Percentiles rank a stretch among this genome's conserved stretches.
Evolutionary conservation across 345 rosid species (phyloP).

Genomic region (Brassica nigra): DNA sequence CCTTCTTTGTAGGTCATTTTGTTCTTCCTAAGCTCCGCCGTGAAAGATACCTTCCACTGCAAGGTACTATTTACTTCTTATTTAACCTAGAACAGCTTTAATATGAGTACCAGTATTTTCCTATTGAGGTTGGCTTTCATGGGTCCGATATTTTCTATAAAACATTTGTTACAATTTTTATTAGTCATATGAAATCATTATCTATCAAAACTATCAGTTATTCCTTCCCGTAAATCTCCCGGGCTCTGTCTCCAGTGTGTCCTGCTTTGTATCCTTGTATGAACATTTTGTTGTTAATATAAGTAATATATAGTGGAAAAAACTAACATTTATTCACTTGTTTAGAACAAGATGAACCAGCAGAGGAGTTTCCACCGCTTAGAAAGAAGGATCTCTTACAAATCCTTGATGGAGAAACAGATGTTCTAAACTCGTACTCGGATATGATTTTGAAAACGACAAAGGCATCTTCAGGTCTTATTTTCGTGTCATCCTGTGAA

Average conservation of each 20-base stretch:
- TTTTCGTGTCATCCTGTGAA: slow-evolving; percentile 55
- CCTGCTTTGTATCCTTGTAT: too few relatives aligned
- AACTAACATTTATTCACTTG: not conserved
- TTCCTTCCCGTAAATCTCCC: too few relatives aligned
- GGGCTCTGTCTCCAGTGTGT: too few relatives aligned
- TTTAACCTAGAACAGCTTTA: not conserved
- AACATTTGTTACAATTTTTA: not conserved
- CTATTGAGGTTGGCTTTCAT: not conserved
- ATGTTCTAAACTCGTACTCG: slow-evolving; percentile 5
- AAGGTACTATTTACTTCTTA: slow-evolving; percentile 15
- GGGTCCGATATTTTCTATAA: not conserved
- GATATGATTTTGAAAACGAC: not conserved
- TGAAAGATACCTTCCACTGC: slow-evolving; percentile 17
- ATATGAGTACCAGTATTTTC: not conserved
- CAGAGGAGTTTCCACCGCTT: slow-evolving; percentile 26
- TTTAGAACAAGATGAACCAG: slow-evolving; percentile 22
- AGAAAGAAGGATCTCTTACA: slow-evolving; percentile 26
- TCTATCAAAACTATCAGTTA: not conserved
- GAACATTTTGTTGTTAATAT: too few relatives aligned
- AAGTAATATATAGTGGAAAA: too few relatives aligned
- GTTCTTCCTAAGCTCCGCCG: slow-evolving; percentile 27
- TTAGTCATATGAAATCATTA: not conserved
- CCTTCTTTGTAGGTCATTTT: slow-evolving; percentile 34
- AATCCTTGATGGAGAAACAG: not conserved
- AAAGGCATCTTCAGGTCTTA: slow-evolving; percentile 47